Evolutionary conservation across 1,139 yeast species (phyloP).

Genomic region (Yamadazyma atlantica): DNA sequence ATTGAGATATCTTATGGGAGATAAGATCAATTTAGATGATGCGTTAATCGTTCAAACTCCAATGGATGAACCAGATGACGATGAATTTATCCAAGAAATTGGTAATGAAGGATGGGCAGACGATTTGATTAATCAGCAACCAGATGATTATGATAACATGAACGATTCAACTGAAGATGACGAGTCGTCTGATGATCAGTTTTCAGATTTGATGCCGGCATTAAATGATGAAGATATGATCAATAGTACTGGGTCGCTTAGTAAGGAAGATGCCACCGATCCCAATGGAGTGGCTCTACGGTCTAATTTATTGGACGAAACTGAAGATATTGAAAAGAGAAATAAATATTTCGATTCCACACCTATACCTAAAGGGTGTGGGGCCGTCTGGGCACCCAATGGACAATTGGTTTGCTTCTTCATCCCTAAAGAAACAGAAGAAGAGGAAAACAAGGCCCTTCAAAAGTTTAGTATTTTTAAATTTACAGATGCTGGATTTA

Average conservation of each 20-base stretch:
- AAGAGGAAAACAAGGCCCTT: constrained; percentile 24
- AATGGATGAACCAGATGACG: constrained; percentile 19
- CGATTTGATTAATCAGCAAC: constrained; percentile 42
- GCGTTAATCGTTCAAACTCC: constrained; percentile 27
- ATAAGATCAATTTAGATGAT: constrained; percentile 56
- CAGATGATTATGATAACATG: constrained; percentile 31
- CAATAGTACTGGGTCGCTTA: constrained; percentile 16
- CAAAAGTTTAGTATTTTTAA: constrained; percentile 39
- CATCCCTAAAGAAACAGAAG: constrained; percentile 50
- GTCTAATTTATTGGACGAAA: constrained; percentile 16
- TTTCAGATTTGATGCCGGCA: constrained; percentile 34
- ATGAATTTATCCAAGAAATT: constrained; percentile 26
- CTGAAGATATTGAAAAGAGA: constrained; percentile 1
- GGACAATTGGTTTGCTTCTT: constrained; percentile 85
- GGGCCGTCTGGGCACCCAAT: constrained; percentile 80
- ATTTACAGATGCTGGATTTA: constrained; percentile 41
- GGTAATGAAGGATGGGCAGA: constrained; percentile 49
- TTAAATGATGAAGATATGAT: constrained; percentile 28
- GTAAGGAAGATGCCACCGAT: constrained; percentile 17
- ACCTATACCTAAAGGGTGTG: constrained; percentile 91
- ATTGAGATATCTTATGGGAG: constrained; percentile 78
- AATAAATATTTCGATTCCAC: constrained; percentile 61
- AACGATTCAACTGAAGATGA: constrained; percentile 23
- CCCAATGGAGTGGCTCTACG: constrained; percentile 13
- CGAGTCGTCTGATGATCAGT: constrained; percentile 24